phyloP scores from a whole-genome alignment of 176 grass and related monocot genomes.

The Paspalum notatum region DNA sequence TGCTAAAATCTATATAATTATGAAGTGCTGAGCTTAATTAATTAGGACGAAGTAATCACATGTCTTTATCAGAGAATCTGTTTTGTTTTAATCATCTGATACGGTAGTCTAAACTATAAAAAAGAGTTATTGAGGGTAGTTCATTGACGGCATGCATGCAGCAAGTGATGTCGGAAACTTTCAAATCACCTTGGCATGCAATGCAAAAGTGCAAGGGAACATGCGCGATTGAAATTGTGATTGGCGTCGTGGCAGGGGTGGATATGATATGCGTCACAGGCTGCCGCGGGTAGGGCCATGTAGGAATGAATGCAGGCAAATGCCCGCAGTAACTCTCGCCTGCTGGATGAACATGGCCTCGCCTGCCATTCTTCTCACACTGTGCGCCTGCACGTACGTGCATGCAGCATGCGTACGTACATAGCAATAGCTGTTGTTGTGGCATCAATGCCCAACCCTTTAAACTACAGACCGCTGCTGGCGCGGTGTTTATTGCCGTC shows the following conservation, averaged over 20 bases:
- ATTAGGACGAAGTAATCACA: neutral
- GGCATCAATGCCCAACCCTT: neutral
- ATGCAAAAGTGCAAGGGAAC: neutral
- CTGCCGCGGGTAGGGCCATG: slow-evolving; percentile 21
- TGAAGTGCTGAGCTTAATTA: neutral
- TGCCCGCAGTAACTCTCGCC: slow-evolving; percentile 22
- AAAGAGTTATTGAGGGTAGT: neutral
- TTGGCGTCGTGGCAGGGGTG: slow-evolving; percentile 20
- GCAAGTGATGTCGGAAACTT: neutral
- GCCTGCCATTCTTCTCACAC: neutral
- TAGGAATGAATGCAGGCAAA: slow-evolving; percentile 11
- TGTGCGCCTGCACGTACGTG: neutral
- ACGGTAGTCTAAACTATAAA: too few relatives aligned
- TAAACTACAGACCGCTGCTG: neutral
- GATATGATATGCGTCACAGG: slow-evolving; percentile 11
- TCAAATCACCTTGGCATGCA: neutral
- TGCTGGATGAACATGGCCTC: neutral
- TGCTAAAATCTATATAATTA: too few relatives aligned
- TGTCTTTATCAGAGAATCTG: neutral
- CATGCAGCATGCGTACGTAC: neutral
- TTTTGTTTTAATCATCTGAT: too few relatives aligned
- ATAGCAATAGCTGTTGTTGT: neutral
- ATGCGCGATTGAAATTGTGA: slow-evolving; percentile 25
- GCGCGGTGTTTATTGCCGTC: neutral
- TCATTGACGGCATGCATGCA: neutral